Percentiles rank a stretch among this genome's conserved stretches.
Evolutionary conservation across 257 asterid species (phyloP).

Genomic region (Knoxia roxburghii): DNA sequence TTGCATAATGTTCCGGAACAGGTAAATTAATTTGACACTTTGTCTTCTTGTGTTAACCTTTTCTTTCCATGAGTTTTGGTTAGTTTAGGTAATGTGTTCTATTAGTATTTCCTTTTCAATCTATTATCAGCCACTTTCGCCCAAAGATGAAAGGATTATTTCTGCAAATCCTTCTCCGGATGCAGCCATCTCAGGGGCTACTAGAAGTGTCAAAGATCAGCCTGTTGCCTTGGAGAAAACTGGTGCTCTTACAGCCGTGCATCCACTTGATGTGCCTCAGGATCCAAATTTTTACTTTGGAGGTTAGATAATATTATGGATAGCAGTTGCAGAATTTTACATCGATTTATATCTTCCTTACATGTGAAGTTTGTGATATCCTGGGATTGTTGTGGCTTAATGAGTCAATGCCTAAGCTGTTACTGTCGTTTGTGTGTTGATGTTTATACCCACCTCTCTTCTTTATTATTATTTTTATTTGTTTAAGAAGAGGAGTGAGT

Average conservation of each 20-base stretch:
- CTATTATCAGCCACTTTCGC: constrained; percentile 59
- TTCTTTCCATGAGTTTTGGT: constrained; percentile 17
- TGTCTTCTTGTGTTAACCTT: constrained; percentile 12
- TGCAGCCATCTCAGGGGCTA: constrained; percentile 59
- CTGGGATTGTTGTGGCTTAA: neutral
- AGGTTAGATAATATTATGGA: constrained; percentile 42
- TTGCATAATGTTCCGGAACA: constrained; percentile 69
- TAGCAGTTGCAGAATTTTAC: neutral
- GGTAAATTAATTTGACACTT: constrained; percentile 34
- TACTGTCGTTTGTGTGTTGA: neutral
- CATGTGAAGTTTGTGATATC: neutral
- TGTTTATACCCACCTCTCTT: too few species aligned
- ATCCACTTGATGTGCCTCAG: constrained; percentile 53
- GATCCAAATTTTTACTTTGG: constrained; percentile 73
- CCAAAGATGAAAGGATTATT: constrained; percentile 76
- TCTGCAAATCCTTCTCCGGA: constrained; percentile 63
- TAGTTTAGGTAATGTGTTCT: constrained; percentile 30
- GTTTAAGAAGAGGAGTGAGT: neutral
- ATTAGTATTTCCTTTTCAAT: constrained; percentile 29
- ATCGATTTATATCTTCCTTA: neutral
- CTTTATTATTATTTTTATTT: neutral
- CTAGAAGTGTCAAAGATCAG: constrained; percentile 56
- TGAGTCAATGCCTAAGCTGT: neutral
- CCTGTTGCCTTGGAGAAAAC: constrained; percentile 52
- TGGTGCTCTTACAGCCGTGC: constrained; percentile 45